Conservation (phyloP, 2,329 filamentous ascomycete genomes). For the Elsinoe ampelina region DNA sequence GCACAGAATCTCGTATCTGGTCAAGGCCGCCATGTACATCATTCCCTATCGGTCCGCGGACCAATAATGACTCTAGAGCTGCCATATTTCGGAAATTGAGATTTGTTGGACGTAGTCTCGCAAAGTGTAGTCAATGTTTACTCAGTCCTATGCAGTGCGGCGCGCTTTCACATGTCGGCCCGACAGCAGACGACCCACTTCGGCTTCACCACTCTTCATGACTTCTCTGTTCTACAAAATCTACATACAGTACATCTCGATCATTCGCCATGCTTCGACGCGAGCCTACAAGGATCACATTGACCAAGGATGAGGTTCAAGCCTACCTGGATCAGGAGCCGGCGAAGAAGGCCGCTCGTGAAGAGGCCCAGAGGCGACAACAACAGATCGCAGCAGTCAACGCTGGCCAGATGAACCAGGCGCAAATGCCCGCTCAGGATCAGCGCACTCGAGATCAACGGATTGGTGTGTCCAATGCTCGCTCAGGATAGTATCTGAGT, state of each 20-base stretch:
- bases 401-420: constrained; percentile 14
- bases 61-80: constrained; percentile 63
- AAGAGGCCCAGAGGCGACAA: constrained; percentile 23
- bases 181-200: neutral
- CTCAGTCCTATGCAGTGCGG: neutral
- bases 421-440: constrained; percentile 20
- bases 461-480: constrained; percentile 20
- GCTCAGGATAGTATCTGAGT: neutral
- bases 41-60: constrained; percentile 67
- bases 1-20: constrained; percentile 61
- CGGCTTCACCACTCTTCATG: neutral
- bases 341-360: constrained; percentile 24
- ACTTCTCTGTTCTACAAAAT: neutral
- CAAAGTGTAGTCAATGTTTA: neutral
- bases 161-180: neutral
- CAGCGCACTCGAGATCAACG: constrained; percentile 24
- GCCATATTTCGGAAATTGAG: constrained; percentile 21
- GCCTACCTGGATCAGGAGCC: constrained; percentile 27
- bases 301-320: constrained; percentile 27
- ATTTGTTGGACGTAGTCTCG: neutral
- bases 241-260: neutral
- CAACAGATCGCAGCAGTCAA: constrained; percentile 15
- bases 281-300: constrained; percentile 27
- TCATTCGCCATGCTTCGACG: constrained; percentile 26
- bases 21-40: constrained; percentile 59